Base-by-base conservation (phyloP, 2,329 filamentous ascomycete species). In the Graphiopsis chlorocephala region DNA sequence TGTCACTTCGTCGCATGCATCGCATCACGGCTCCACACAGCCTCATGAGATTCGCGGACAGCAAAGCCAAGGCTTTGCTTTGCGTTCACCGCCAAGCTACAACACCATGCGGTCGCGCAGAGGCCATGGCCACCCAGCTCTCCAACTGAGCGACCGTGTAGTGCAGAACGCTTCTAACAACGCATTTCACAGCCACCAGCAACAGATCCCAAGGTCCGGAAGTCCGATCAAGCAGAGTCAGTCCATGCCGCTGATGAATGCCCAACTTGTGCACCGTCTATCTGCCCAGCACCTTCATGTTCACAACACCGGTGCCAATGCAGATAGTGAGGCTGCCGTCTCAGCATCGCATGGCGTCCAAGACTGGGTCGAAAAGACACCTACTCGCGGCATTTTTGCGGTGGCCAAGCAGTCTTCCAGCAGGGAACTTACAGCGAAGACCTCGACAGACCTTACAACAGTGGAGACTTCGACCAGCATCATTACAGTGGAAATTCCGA, bases 171-270 rank as follows among this genome's bases (percentile, higher is more conserved):
- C n/a, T 26, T 26, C 14, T 45, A 33, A 25, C 12, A 28, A 35
- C 12, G 15, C 42, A 5, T 35, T 29, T 4, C 23, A 25, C 26
- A 25, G 29, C 14, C n/a, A 23, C 26, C 57, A 60, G 17, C 42
- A 60, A 11, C n/a, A 48, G 11, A 7, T 11, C 26, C 8, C 11
- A 25, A 62, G 26, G 33, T 25, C 31, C 25, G 33, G 48, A 8
- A 62, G 47, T 25, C 35, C 48, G 25, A 62, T 62, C 23, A 53
- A 55, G 33, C 60, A 62, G 15, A 55, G 60, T 17, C 60, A 62
- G 48, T 62, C 60, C 7, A 55, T 62, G 60, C 60, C 60, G n/a
- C 4, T 31, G 28, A 61, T 61, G 23, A 23, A 45, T 1, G 29
- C 2, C 2, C 33, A 45, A 8, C 11, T 45, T 8, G 20, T 14